Evolutionary conservation across 2,329 filamentous ascomycete species (phyloP).

Genomic region (Ophiostoma sp.): DNA sequence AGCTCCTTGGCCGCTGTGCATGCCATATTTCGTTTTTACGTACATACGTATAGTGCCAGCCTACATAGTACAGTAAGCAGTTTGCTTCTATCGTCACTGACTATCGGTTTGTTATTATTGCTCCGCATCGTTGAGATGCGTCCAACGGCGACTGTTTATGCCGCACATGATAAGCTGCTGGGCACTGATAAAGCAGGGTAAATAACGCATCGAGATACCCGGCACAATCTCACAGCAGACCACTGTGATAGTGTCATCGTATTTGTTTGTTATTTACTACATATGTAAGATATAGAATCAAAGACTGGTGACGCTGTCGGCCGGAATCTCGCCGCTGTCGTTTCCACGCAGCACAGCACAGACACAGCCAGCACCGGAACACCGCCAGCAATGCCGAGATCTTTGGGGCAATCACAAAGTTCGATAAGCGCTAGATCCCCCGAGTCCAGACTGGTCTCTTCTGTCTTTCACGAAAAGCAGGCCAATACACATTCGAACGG

Average conservation of each 20-base stretch:
- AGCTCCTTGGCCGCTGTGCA: conserved; percentile 8
- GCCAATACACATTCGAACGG: too few relatives aligned
- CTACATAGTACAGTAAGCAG: too few relatives aligned
- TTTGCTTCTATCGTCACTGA: neutral
- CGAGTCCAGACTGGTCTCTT: too few relatives aligned
- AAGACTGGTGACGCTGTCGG: too few relatives aligned
- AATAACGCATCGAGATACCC: neutral
- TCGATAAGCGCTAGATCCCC: neutral
- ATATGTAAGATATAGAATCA: too few relatives aligned
- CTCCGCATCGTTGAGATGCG: neutral
- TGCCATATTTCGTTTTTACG: neutral
- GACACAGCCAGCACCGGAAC: neutral
- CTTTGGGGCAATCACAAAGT: neutral
- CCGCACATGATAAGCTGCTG: neutral
- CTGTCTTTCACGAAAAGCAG: neutral
- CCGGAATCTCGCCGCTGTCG: neutral
- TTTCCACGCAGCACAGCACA: neutral
- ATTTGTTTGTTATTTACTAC: neutral
- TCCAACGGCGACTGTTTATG: neutral
- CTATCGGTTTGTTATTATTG: neutral
- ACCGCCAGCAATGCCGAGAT: neutral
- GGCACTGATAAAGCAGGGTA: neutral
- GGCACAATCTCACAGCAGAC: neutral
- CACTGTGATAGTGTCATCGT: neutral
- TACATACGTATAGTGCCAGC: too few relatives aligned